phyloP scores from a whole-genome alignment of 768 basidiomycete species.

The Phaffia australis region DNA sequence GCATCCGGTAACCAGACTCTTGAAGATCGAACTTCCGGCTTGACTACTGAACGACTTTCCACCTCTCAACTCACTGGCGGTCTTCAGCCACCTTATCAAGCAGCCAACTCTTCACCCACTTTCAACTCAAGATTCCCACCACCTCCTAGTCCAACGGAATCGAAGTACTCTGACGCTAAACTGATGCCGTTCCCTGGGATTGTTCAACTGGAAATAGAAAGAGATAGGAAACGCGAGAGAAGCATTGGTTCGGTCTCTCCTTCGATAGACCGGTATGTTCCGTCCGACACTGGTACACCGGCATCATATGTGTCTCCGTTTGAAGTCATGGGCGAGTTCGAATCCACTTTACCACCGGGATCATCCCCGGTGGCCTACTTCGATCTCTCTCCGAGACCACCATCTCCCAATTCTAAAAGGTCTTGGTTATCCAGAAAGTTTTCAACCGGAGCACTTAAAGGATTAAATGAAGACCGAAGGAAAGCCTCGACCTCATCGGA shows the following conservation, averaged over 20 bases:
- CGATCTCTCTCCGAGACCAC: constrained; percentile 28
- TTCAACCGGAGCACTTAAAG: constrained; percentile 18
- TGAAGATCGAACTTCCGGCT: background rate
- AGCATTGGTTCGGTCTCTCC: constrained; percentile 12
- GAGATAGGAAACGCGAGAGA: constrained; percentile 15
- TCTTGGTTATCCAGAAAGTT: constrained; percentile 39
- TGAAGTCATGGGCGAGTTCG: background rate
- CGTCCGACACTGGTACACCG: constrained; percentile 6
- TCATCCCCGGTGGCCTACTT: constrained; percentile 22
- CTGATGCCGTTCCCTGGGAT: constrained; percentile 85
- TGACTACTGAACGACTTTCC: constrained; percentile 29
- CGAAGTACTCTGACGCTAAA: constrained; percentile 64
- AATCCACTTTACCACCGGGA: constrained; percentile 28
- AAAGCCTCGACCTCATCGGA: too few species aligned
- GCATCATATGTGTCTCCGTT: constrained; percentile 21
- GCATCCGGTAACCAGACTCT: background rate
- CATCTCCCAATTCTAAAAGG: constrained; percentile 26
- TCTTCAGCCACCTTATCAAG: constrained; percentile 54
- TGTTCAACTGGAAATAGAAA: constrained; percentile 48
- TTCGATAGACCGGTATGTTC: constrained; percentile 11
- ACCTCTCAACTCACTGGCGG: constrained; percentile 51
- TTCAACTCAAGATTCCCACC: constrained; percentile 53
- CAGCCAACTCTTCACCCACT: constrained; percentile 47
- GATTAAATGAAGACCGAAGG: too few species aligned
- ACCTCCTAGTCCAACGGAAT: constrained; percentile 56